Evolutionary conservation across 2,329 filamentous ascomycete genomes (phyloP).

Genomic region (Colletotrichum sublineola): DNA sequence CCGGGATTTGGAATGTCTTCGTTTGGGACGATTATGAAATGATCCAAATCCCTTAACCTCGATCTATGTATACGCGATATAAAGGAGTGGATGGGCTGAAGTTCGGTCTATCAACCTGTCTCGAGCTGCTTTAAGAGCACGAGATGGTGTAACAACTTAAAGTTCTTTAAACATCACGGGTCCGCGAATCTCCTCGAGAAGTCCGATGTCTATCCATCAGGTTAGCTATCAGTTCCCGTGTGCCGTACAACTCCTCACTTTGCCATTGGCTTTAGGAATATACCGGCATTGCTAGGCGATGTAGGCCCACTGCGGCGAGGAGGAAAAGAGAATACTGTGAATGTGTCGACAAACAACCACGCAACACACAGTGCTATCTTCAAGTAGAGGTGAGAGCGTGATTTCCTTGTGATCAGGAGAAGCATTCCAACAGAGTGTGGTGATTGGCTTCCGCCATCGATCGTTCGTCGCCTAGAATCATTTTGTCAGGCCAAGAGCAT

Average conservation of each 20-base stretch:
- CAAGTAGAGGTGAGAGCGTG: not conserved
- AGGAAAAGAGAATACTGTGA: too few species aligned
- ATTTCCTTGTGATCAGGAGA: not conserved
- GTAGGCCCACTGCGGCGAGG: too few species aligned
- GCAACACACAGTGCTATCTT: not conserved
- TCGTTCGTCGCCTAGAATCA: not conserved
- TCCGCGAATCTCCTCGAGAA: not conserved
- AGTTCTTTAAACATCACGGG: not conserved
- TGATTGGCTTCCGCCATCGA: not conserved
- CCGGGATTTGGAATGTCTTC: not conserved
- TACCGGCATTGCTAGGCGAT: too few species aligned
- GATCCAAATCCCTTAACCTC: too few species aligned
- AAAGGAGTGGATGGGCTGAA: not conserved
- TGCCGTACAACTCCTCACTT: too few species aligned
- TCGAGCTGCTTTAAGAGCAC: not conserved
- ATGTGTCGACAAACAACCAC: not conserved
- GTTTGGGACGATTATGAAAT: not conserved
- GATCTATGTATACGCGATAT: not conserved
- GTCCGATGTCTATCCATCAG: not conserved
- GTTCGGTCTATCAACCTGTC: not conserved
- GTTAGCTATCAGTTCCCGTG: not conserved
- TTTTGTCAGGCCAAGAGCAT: not conserved
- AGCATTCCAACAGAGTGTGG: not conserved
- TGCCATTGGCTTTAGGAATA: too few species aligned
- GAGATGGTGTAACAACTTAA: not conserved